Base-by-base conservation (phyloP, 345 rosid genomes). In the Toxicodendron radicans region DNA sequence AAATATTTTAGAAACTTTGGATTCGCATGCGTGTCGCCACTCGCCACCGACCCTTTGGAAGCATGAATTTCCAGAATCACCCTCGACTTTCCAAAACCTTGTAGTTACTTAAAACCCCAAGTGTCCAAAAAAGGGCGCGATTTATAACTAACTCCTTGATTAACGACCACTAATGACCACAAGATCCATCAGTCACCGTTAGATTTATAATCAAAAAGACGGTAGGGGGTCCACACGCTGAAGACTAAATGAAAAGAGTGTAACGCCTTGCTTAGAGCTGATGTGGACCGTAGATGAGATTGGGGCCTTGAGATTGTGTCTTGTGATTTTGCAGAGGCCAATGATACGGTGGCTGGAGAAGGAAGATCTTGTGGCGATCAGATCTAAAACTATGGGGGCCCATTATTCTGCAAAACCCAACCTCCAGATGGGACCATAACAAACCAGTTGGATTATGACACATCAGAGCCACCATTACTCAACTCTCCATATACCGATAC, bases 361-460 rank as follows among this genome's bases (percentile, higher is more conserved):
- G 35, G 64, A 53, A 62, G 74, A 62, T 62, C 23, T 17, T 57
- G 66, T 32, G 66, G 14, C 64, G 45, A 58, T 13, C 21, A 17
- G 71, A 69, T 78, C 77, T 54, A 30, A 23, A 1, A 13, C 0
- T 21, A 35, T 33, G 27, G 81, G 81, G 75, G 38, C 75, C 69
- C 78, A 24, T 32, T 45, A 1, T 48, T 30, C 43, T 17, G 18
- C 62, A 57, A 57, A 60, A 66, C 75, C 7, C 57, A 73, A 49
- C 52, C 35, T 33, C 46, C 10, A 12, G 10, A 3, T 13, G 64
- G 73, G 64, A 43, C 56, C 64, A 10, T 9, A 14, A 2, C 14
- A 35, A 18, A 32, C 35, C 23, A 17, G 30, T 68, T 16, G 56
- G 58, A 76, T 61, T 32, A 12, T 20, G 70, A 70, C 63, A 35